Evolutionary conservation across 2,329 filamentous ascomycete species (phyloP).

Genomic region (Aspergillus pseudoviridinutans): DNA sequence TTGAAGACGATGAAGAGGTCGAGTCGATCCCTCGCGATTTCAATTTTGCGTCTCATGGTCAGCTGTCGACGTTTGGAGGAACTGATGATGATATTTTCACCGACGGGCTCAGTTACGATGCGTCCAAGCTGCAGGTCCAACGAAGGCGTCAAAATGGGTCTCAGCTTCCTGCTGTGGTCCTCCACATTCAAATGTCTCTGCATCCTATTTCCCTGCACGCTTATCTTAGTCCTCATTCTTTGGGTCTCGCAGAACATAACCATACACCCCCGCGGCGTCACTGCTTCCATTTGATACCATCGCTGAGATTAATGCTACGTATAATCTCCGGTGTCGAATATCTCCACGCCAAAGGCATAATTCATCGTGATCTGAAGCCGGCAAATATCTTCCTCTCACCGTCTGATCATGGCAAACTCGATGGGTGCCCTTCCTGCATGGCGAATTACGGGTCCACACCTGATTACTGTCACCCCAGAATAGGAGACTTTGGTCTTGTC

Average conservation of each 20-base stretch:
- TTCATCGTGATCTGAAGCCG: constrained; percentile 66
- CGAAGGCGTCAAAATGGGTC: constrained; percentile 18
- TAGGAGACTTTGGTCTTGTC: constrained; percentile 66
- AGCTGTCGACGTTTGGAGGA: constrained; percentile 32
- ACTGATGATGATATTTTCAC: constrained; percentile 40
- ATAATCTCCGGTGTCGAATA: constrained; percentile 63
- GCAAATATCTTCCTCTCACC: constrained; percentile 63
- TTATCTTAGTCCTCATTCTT: constrained; percentile 47
- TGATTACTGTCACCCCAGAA: constrained; percentile 54
- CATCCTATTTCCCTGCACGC: constrained; percentile 60
- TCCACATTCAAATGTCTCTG: constrained; percentile 67
- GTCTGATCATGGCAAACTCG: constrained; percentile 46
- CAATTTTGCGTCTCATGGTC: constrained; percentile 25
- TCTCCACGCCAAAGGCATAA: constrained; percentile 56
- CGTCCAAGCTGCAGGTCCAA: constrained; percentile 30
- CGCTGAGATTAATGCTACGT: constrained; percentile 54
- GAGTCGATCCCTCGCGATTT: constrained; percentile 47
- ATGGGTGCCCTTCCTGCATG: constrained; percentile 46
- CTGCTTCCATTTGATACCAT: constrained; percentile 59
- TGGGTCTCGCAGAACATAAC: constrained; percentile 13
- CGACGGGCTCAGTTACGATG: constrained; percentile 36
- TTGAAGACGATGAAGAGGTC: constrained; percentile 46
- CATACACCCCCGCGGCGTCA: constrained; percentile 41
- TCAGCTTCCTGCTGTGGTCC: constrained; percentile 41
- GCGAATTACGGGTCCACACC: constrained; percentile 18